These are phyloP conservation scores for Xylaria sp. DNA, from an alignment of 2,329 filamentous ascomycete genomes.

Conservation along the genomic window DNA sequence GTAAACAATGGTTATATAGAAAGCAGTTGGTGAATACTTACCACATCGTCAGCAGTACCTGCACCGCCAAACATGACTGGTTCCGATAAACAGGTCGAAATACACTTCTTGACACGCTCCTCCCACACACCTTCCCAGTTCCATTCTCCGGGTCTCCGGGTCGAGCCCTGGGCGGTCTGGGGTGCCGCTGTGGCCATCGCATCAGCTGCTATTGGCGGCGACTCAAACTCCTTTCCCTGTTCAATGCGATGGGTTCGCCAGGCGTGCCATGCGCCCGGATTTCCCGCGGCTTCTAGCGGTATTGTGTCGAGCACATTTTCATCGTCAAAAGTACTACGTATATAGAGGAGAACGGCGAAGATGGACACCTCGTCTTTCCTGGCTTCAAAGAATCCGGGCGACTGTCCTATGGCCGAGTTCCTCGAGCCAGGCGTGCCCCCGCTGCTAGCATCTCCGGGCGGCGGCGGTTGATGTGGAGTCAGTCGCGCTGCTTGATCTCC, in stretches of 20 bases:
- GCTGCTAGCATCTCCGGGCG: slow-evolving; percentile 43
- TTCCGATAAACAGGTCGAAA: slow-evolving; percentile 82
- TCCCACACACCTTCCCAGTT: slow-evolving; percentile 99
- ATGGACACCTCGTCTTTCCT: slow-evolving; percentile 62
- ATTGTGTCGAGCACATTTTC: slow-evolving; percentile 80
- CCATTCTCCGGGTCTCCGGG: slow-evolving; percentile 82
- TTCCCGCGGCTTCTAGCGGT: slow-evolving; percentile 84
- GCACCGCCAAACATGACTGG: slow-evolving; percentile 78
- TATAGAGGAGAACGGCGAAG: slow-evolving; percentile 80
- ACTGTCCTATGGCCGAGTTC: slow-evolving; percentile 44
- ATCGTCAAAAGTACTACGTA: slow-evolving; percentile 83
- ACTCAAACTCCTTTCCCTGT: slow-evolving; percentile 55
- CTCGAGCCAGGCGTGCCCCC: slow-evolving; percentile 45
- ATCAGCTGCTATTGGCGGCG: slow-evolving; percentile 20
- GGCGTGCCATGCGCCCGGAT: slow-evolving; percentile 92
- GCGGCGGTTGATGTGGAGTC: slow-evolving; percentile 48
- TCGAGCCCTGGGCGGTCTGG: slow-evolving; percentile 36
- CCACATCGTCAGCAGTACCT: slow-evolving; percentile 74
- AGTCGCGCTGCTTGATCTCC: slow-evolving; percentile 51
- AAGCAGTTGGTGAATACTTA: slow-evolving; percentile 56
- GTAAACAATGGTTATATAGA: not conserved
- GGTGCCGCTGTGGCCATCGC: slow-evolving; percentile 41
- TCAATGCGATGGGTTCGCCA: slow-evolving; percentile 79
- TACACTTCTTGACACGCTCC: slow-evolving; percentile 82
- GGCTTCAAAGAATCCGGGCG: slow-evolving; percentile 56